Conservation (phyloP, 176 grass and related monocot genomes). For the Rhynchospora pubera region DNA sequence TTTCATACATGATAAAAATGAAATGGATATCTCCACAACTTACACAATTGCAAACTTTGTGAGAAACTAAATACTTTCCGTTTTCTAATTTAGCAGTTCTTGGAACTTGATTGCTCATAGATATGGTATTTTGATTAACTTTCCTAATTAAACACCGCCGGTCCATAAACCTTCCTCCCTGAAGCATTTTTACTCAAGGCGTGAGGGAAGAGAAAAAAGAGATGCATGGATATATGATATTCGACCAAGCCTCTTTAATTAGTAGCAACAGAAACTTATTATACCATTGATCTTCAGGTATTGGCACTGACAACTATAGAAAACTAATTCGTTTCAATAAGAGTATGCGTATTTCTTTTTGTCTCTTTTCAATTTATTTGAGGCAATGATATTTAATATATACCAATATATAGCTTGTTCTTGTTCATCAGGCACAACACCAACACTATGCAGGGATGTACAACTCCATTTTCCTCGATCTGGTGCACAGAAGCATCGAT, state of each 20-base stretch:
- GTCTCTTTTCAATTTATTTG: too few species aligned
- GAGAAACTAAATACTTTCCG: neutral
- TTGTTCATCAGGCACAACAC: neutral
- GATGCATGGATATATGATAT: neutral
- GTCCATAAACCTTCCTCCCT: neutral
- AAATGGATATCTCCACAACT: neutral
- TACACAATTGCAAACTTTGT: neutral
- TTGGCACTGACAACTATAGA: neutral
- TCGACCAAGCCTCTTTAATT: neutral
- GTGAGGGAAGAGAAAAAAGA: neutral
- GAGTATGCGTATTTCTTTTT: neutral
- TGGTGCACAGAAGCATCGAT: neutral
- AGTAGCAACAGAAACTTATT: neutral
- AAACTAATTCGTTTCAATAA: neutral
- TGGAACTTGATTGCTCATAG: neutral
- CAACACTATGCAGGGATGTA: neutral
- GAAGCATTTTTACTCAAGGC: neutral
- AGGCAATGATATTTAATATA: neutral
- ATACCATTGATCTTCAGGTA: neutral
- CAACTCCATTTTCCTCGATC: neutral
- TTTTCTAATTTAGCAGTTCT: neutral
- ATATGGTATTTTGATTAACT: neutral
- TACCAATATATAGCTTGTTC: neutral
- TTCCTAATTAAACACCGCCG: neutral
- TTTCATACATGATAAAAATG: neutral